These are phyloP conservation scores for Malus hybrid DNA, from an alignment of 331 rosid species.

Conservation along the genomic window DNA sequence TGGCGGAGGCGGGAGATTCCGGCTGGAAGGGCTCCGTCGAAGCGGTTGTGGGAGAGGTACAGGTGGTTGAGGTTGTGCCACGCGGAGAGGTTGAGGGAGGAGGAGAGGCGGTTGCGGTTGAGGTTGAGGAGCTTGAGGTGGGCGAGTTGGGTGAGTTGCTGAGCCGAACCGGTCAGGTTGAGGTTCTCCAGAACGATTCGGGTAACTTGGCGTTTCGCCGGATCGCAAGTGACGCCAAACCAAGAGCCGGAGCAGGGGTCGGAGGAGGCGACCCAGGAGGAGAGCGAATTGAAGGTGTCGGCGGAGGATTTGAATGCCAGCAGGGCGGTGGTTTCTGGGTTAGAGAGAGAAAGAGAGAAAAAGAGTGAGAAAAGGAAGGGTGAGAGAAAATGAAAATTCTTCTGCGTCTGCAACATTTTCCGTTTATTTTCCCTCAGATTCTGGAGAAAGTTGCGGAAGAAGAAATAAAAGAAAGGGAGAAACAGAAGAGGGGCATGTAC, in stretches of 20 bases:
- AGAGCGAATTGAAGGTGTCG: slow-evolving; percentile 17
- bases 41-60: slow-evolving; percentile 24
- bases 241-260: slow-evolving; percentile 22
- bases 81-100: slow-evolving; percentile 7
- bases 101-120: slow-evolving; percentile 13
- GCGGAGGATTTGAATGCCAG: slow-evolving; percentile 19
- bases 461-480: neutral
- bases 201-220: slow-evolving; percentile 2
- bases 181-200: slow-evolving; percentile 20
- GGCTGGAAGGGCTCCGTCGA: slow-evolving; percentile 7
- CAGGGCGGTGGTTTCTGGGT: neutral
- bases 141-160: slow-evolving; percentile 6
- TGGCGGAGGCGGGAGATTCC: slow-evolving; percentile 10
- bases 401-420: neutral
- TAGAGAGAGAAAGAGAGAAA: slow-evolving; percentile 9
- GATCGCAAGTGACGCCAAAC: slow-evolving; percentile 33
- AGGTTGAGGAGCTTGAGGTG: slow-evolving; percentile 19
- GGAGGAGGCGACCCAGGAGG: slow-evolving; percentile 19
- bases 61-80: slow-evolving; percentile 23
- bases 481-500: neutral
- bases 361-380: neutral
- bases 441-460: neutral
- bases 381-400: neutral
- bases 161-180: slow-evolving; percentile 17
- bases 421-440: neutral